These are phyloP conservation scores for Hypocrella siamensis DNA, from an alignment of 2,329 filamentous ascomycete species.

Conservation along the genomic window DNA sequence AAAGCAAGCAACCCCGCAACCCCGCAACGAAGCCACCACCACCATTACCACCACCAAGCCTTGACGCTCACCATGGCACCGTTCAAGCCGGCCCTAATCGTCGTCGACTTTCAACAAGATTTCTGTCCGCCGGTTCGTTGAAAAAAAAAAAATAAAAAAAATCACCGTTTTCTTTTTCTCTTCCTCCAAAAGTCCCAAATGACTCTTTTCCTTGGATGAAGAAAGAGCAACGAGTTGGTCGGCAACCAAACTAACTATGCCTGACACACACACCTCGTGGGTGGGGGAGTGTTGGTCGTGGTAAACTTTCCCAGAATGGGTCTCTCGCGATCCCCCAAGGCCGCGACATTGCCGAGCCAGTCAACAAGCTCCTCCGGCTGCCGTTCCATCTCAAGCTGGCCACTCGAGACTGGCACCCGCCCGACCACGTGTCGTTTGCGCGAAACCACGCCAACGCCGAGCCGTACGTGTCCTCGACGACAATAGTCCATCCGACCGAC, in stretches of 20 bases:
- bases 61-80: too few species aligned
- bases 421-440: conserved; percentile 76
- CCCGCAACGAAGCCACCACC: neutral
- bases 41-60: too few species aligned
- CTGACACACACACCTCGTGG: too few species aligned
- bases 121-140: conserved; percentile 69
- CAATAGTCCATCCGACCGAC: conserved; percentile 52
- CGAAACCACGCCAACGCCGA: conserved; percentile 49
- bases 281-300: neutral
- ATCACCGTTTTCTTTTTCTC: too few species aligned
- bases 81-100: conserved; percentile 40
- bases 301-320: conserved; percentile 43
- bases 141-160: too few species aligned
- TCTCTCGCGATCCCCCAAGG: conserved; percentile 68
- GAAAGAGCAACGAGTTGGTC: too few species aligned
- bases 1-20: neutral
- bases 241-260: too few species aligned
- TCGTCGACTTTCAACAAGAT: conserved; percentile 88
- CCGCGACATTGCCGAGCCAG: conserved; percentile 48
- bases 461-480: conserved; percentile 50
- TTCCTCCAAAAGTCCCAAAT: too few species aligned
- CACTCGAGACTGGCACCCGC: conserved; percentile 86
- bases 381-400: conserved; percentile 64
- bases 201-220: too few species aligned
- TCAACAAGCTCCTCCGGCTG: conserved; percentile 61